Percentiles rank a stretch among this genome's conserved stretches.
phyloP scores from a whole-genome alignment of 2,329 filamentous ascomycete genomes.

The Cladophialophora psammophila region DNA sequence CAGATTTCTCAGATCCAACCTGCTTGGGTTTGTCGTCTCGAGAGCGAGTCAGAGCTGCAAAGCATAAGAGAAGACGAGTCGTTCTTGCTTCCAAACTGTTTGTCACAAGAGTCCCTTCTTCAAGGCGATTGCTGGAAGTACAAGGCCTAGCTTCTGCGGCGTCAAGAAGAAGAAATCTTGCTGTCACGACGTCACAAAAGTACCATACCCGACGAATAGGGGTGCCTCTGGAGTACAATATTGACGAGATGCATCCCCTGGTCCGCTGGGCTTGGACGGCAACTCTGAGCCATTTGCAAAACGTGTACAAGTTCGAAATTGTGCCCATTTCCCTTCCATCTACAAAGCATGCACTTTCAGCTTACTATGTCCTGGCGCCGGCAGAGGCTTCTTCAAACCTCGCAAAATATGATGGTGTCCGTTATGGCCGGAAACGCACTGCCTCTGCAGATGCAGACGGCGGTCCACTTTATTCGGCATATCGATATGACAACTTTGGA shows the following conservation, averaged over 20 bases:
- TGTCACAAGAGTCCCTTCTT: conserved; percentile 3
- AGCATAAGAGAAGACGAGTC: conserved; percentile 18
- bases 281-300: conserved; percentile 66
- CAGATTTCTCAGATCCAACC: conserved; percentile 78
- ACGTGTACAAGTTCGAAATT: conserved; percentile 70
- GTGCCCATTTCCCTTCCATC: conserved; percentile 80
- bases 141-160: background rate
- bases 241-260: conserved; percentile 74
- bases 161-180: conserved; percentile 7
- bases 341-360: conserved; percentile 83
- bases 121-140: background rate
- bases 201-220: conserved; percentile 58
- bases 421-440: conserved; percentile 73
- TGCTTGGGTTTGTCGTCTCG: conserved; percentile 68
- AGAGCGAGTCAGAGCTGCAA: conserved; percentile 29
- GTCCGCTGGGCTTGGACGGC: conserved; percentile 75
- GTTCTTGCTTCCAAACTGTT: conserved; percentile 18
- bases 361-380: conserved; percentile 94
- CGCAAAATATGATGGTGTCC: conserved; percentile 95
- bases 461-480: conserved; percentile 75
- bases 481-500: conserved; percentile 78
- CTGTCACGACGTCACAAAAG: conserved; percentile 18
- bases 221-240: conserved; percentile 81
- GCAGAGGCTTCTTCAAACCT: conserved; percentile 96
- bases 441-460: conserved; percentile 60